Conservation (phyloP, 805 yeast species). For the Metschnikowia peoriensis region DNA sequence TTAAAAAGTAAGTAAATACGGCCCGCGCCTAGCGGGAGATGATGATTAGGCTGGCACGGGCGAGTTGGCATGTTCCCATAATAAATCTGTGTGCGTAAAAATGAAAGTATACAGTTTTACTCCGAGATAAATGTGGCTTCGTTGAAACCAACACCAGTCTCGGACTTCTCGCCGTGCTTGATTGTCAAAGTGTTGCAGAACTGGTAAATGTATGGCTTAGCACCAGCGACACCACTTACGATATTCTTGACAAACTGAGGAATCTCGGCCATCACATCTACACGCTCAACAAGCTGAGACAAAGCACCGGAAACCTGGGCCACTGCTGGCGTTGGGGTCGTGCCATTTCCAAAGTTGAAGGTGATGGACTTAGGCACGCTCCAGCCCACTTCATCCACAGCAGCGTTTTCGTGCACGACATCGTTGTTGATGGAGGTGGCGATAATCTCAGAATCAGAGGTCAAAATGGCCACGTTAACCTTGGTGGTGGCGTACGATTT, state of each 20-base stretch:
- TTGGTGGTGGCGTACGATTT: constrained; percentile 79
- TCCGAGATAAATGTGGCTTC: constrained; percentile 78
- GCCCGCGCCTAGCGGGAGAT: not conserved
- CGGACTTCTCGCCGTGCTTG: constrained; percentile 42
- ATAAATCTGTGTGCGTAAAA: not conserved
- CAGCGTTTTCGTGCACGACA: constrained; percentile 50
- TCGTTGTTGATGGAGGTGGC: constrained; percentile 64
- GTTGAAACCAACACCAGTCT: constrained; percentile 65
- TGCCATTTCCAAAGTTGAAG: constrained; percentile 50
- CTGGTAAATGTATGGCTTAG: constrained; percentile 96
- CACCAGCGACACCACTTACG: constrained; percentile 92
- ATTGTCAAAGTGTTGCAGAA: constrained; percentile 65
- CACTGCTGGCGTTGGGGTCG: constrained; percentile 37
- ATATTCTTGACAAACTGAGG: constrained; percentile 92
- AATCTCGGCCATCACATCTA: constrained; percentile 96
- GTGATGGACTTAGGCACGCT: constrained; percentile 70
- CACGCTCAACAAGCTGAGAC: constrained; percentile 70
- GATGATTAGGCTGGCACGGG: not conserved
- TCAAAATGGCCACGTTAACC: constrained; percentile 76
- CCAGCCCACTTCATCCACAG: constrained; percentile 86
- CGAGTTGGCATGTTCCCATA: not conserved
- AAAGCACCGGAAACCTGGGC: constrained; percentile 63
- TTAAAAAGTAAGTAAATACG: too few relatives aligned
- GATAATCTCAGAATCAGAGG: constrained; percentile 61
- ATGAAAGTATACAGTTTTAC: constrained; percentile 13